Percentiles rank a stretch among this genome's conserved stretches.
These are phyloP conservation scores for Leccinum sublutescens DNA, from an alignment of 768 basidiomycete species.

Conservation along the genomic window DNA sequence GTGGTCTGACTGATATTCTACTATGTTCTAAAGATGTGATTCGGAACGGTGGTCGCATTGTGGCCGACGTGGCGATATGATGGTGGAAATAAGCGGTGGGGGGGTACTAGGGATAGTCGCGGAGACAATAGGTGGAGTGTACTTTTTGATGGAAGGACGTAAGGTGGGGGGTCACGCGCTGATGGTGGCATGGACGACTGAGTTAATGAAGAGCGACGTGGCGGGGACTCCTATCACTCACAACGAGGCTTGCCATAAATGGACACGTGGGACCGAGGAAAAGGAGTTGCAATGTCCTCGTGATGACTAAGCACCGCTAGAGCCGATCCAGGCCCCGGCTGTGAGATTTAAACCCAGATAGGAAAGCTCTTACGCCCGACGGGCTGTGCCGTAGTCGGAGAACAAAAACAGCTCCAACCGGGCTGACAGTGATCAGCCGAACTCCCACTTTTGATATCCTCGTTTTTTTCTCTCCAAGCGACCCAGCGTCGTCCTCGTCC, in stretches of 20 bases:
- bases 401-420: slow-evolving; percentile 32
- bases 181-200: slow-evolving; percentile 13
- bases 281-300: slow-evolving; percentile 14
- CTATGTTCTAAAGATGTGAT: neutral
- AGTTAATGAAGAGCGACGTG: neutral
- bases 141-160: slow-evolving; percentile 3
- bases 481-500: neutral
- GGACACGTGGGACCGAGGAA: slow-evolving; percentile 14
- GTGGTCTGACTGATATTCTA: neutral
- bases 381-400: slow-evolving; percentile 34
- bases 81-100: neutral
- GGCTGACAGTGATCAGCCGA: slow-evolving; percentile 33
- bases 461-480: slow-evolving; percentile 18
- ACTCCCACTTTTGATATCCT: slow-evolving; percentile 29
- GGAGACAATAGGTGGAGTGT: slow-evolving; percentile 1
- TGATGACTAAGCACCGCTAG: neutral
- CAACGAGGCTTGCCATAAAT: slow-evolving; percentile 17
- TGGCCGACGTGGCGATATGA: neutral
- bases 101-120: neutral
- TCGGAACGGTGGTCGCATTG: neutral
- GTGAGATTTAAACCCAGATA: slow-evolving; percentile 28
- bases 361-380: slow-evolving; percentile 28
- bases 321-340: slow-evolving; percentile 14
- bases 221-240: slow-evolving; percentile 25
- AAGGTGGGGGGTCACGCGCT: slow-evolving; percentile 12